Percentiles rank a stretch among this genome's conserved stretches.
Evolutionary conservation across 2,329 filamentous ascomycete genomes (phyloP).

Genomic region (Trichophyton simii): DNA sequence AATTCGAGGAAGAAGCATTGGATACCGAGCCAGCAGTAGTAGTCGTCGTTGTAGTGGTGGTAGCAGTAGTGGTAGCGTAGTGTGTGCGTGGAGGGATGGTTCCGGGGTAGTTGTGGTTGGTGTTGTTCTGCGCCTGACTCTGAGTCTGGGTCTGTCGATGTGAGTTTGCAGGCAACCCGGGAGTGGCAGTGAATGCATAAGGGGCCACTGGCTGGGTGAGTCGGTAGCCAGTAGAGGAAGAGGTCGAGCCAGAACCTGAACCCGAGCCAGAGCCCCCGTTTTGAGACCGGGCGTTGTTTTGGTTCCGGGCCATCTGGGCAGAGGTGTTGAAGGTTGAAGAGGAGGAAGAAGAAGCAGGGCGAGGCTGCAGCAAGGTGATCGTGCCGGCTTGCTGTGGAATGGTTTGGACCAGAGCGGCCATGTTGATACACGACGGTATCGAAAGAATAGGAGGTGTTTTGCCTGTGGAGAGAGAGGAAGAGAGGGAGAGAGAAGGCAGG

Average conservation of each 20-base stretch:
- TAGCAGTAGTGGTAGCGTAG: slow-evolving; percentile 17
- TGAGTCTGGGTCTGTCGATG: slow-evolving; percentile 44
- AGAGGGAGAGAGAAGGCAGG: neutral
- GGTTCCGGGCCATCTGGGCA: slow-evolving; percentile 21
- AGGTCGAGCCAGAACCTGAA: neutral
- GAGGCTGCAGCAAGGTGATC: slow-evolving; percentile 62
- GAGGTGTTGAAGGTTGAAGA: slow-evolving; percentile 20
- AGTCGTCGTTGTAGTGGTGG: too few relatives aligned
- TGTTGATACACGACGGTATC: slow-evolving; percentile 35
- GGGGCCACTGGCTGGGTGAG: slow-evolving; percentile 52
- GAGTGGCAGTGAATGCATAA: slow-evolving; percentile 64
- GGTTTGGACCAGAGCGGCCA: slow-evolving; percentile 76
- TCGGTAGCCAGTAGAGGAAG: slow-evolving; percentile 9
- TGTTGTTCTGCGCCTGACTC: slow-evolving; percentile 21
- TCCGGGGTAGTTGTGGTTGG: slow-evolving; percentile 30
- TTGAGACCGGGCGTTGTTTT: slow-evolving; percentile 30
- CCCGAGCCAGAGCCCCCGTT: slow-evolving; percentile 23
- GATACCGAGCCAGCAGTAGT: slow-evolving; percentile 41
- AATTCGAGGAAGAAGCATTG: slow-evolving; percentile 40
- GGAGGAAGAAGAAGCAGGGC: slow-evolving; percentile 51
- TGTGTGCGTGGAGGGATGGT: slow-evolving; percentile 28
- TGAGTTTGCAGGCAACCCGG: slow-evolving; percentile 43
- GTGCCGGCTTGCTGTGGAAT: slow-evolving; percentile 64
- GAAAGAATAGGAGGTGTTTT: neutral
- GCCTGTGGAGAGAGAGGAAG: neutral